Percentiles rank a stretch among this genome's conserved stretches.
Evolutionary conservation across 108 stramenopile species (phyloP).

Genomic region (Skeletonema marinoi): DNA sequence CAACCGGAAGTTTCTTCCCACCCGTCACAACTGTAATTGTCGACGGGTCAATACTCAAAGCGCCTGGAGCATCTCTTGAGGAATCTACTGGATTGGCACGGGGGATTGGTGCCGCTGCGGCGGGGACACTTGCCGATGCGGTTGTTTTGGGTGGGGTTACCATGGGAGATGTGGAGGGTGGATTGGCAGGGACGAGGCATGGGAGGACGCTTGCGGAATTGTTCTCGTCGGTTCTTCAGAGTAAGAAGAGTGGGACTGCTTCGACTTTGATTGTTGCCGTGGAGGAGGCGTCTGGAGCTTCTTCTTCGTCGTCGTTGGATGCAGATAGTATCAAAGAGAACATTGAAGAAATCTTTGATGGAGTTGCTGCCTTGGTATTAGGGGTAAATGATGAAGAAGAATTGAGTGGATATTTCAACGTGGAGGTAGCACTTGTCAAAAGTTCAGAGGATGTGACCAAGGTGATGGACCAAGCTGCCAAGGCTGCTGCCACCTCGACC

Average conservation of each 20-base stretch:
- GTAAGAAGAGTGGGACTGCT: constrained; percentile 9
- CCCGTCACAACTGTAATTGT: not conserved
- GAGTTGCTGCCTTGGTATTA: constrained; percentile 54
- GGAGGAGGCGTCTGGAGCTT: constrained; percentile 15
- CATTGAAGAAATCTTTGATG: constrained; percentile 63
- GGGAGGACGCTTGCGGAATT: constrained; percentile 75
- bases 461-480: constrained; percentile 48
- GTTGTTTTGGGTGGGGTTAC: constrained; percentile 77
- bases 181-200: constrained; percentile 72
- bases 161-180: constrained; percentile 70
- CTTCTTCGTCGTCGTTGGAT: constrained; percentile 29
- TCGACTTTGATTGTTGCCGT: constrained; percentile 60
- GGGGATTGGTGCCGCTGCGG: constrained; percentile 61
- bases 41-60: constrained; percentile 21
- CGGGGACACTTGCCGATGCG: constrained; percentile 54
- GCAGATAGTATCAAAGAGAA: constrained; percentile 37
- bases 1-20: constrained; percentile 38
- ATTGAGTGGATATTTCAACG: constrained; percentile 62
- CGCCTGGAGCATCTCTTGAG: constrained; percentile 69
- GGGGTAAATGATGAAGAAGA: constrained; percentile 15
- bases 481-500: constrained; percentile 32
- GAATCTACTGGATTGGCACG: constrained; percentile 33
- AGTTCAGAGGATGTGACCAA: constrained; percentile 47
- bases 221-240: constrained; percentile 53
- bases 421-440: constrained; percentile 48